phyloP scores from a whole-genome alignment of 1,139 yeast genomes.

The Yamadazyma dendronema region DNA sequence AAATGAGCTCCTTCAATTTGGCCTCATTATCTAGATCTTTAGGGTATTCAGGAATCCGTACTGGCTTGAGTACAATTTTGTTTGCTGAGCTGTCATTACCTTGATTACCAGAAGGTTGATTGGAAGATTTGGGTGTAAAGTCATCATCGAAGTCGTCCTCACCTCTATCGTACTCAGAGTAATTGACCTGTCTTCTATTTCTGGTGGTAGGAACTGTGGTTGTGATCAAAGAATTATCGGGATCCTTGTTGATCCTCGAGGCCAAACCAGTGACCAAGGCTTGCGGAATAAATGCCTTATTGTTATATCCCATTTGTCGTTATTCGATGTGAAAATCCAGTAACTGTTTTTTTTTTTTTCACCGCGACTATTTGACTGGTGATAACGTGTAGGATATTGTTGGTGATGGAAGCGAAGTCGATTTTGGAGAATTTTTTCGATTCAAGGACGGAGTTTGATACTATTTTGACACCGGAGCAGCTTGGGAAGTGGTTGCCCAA shows the following conservation, averaged over 20 bases:
- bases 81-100: constrained; percentile 31
- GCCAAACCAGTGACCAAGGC: constrained; percentile 71
- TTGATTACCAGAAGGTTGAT: constrained; percentile 21
- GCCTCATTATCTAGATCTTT: constrained; percentile 23
- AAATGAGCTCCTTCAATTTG: constrained; percentile 25
- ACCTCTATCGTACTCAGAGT: constrained; percentile 67
- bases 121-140: constrained; percentile 22
- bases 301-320: constrained; percentile 7
- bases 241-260: constrained; percentile 62
- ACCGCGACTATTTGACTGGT: constrained; percentile 2
- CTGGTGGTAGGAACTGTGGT: constrained; percentile 76
- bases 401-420: constrained; percentile 12
- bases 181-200: constrained; percentile 69
- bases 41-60: constrained; percentile 31
- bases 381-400: no score
- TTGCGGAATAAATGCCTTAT: constrained; percentile 55
- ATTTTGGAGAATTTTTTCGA: constrained; percentile 13
- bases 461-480: constrained; percentile 7
- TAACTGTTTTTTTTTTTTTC: constrained; percentile 3
- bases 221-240: constrained; percentile 59
- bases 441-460: constrained; percentile 9
- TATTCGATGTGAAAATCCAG: no score
- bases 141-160: constrained; percentile 70
- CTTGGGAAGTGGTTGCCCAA: constrained; percentile 18
- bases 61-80: constrained; percentile 27